Conservation (phyloP, 345 rosid genomes). For the Arabis alpina region DNA sequence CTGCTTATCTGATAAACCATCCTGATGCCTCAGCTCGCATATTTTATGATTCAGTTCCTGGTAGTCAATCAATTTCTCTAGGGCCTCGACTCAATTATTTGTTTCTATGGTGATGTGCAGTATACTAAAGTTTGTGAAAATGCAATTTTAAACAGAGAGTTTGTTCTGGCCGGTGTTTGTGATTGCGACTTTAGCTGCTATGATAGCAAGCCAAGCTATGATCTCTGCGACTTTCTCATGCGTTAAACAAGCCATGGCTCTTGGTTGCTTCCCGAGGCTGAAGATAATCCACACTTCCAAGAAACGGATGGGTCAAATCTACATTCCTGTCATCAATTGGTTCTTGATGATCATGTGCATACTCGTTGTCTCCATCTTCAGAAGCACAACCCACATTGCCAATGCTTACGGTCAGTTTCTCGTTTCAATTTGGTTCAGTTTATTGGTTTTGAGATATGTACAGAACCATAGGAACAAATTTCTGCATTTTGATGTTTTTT, state of each 20-base stretch:
- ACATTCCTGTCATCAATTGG: conserved; percentile 89
- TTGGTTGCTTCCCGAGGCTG: conserved; percentile 95
- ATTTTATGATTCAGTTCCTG: conserved; percentile 93
- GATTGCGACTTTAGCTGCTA: conserved; percentile 85
- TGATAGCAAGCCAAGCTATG: conserved; percentile 99
- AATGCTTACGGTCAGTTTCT: conserved; percentile 82
- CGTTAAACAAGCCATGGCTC: conserved; percentile 95
- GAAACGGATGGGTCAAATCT: conserved; percentile 88
- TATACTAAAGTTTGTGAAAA: conserved; percentile 6
- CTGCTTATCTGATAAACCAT: conserved; percentile 73
- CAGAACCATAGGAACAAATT: no score
- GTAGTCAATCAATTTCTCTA: conserved; percentile 37
- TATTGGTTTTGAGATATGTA: no score
- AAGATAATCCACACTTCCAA: conserved; percentile 93
- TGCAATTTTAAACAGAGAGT: conserved; percentile 50
- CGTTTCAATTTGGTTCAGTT: no score
- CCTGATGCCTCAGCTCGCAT: conserved; percentile 67
- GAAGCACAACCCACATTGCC: conserved; percentile 90
- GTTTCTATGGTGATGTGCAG: no score
- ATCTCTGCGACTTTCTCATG: conserved; percentile 98
- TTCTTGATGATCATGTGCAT: conserved; percentile 94
- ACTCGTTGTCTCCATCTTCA: conserved; percentile 81
- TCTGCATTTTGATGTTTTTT: no score
- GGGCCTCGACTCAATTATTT: background rate
- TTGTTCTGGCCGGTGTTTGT: conserved; percentile 94